Conservation (phyloP, 2,329 filamentous ascomycete species). For the Talaromyces verruculosus region DNA sequence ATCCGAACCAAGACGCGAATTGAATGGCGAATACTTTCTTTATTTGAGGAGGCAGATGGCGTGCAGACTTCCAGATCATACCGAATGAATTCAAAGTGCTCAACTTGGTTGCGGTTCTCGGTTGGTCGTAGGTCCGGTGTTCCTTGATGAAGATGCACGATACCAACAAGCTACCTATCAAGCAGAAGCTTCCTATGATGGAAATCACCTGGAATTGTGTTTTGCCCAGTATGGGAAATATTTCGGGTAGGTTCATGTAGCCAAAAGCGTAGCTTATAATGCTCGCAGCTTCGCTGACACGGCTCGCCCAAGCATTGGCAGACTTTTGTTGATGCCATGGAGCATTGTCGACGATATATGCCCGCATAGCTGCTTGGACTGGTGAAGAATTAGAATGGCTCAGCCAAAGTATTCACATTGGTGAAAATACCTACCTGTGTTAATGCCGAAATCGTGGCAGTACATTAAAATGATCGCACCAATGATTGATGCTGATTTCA, state of each 20-base stretch:
- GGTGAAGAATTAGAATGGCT: constrained; percentile 47
- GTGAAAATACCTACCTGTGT: constrained; percentile 54
- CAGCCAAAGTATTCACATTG: not conserved
- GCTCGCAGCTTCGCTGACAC: constrained; percentile 81
- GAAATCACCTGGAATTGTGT: constrained; percentile 93
- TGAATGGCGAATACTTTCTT: constrained; percentile 77
- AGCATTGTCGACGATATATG: constrained; percentile 90
- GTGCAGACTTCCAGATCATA: constrained; percentile 42
- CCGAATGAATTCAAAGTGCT: not conserved
- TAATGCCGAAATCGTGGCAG: constrained; percentile 88
- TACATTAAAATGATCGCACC: constrained; percentile 85
- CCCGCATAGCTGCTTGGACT: constrained; percentile 87
- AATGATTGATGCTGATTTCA: constrained; percentile 67
- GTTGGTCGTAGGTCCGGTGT: constrained; percentile 73
- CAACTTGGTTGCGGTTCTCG: constrained; percentile 46
- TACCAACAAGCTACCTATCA: constrained; percentile 67
- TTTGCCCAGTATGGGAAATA: constrained; percentile 76
- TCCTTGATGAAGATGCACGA: constrained; percentile 71
- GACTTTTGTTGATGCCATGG: constrained; percentile 90
- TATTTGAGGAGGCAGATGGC: constrained; percentile 71
- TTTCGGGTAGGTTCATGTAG: constrained; percentile 72
- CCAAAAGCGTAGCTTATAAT: constrained; percentile 88
- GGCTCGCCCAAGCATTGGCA: constrained; percentile 91
- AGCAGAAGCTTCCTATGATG: constrained; percentile 75
- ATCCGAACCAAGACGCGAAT: constrained; percentile 87